Evolutionary conservation across 306 rosid genomes (phyloP).

Genomic region (Cicer chorassanicum): DNA sequence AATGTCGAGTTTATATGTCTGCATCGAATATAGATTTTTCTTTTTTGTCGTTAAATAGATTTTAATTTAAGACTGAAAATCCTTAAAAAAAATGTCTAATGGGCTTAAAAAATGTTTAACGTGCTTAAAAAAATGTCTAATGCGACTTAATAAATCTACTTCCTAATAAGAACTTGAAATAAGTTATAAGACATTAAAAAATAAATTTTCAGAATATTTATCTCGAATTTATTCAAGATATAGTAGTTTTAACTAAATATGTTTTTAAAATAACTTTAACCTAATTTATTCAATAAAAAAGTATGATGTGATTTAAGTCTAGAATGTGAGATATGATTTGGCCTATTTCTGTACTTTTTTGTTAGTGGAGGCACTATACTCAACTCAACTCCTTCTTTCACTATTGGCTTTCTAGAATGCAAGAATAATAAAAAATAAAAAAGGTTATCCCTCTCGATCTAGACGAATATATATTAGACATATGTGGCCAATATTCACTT

Average conservation of each 20-base stretch:
- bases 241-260: not conserved
- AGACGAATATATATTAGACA: not conserved
- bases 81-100: too few species aligned
- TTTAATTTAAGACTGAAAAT: too few species aligned
- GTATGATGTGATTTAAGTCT: constrained; percentile 2
- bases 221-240: not conserved
- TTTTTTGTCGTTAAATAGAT: too few species aligned
- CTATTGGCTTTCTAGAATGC: not conserved
- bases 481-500: constrained; percentile 6
- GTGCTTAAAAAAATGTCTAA: too few species aligned
- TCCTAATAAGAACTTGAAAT: too few species aligned
- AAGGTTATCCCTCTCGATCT: constrained; percentile 1
- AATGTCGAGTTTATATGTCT: not conserved
- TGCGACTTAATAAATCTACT: too few species aligned
- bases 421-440: not conserved
- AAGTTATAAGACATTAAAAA: too few species aligned
- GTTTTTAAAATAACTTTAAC: not conserved
- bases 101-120: too few species aligned
- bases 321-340: not conserved
- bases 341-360: constrained; percentile 9
- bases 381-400: constrained; percentile 1
- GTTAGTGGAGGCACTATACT: constrained; percentile 2
- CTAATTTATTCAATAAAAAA: not conserved
- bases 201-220: too few species aligned
- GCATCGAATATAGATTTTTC: not conserved